phyloP scores from a whole-genome alignment of 305 asterid genomes.

The Euphrasia arctica region DNA sequence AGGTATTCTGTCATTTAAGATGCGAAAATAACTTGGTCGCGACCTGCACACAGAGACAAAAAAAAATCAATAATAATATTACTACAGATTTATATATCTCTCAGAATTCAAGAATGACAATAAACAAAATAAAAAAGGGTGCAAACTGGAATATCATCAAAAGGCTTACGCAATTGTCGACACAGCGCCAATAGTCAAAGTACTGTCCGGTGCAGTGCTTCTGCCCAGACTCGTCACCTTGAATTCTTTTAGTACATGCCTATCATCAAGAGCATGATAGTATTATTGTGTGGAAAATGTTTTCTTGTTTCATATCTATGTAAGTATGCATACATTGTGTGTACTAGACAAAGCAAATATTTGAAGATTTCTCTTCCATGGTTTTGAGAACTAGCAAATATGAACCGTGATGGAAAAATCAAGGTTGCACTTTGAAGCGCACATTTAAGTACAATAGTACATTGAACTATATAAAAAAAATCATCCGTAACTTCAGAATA shows the following conservation, averaged over 20 bases:
- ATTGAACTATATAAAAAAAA: no score
- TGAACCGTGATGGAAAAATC: no score
- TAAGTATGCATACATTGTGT: no score
- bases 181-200: slow-evolving; percentile 73
- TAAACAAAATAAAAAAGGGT: not conserved
- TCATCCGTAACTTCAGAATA: no score
- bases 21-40: slow-evolving; percentile 64
- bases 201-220: slow-evolving; percentile 86
- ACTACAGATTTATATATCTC: not conserved
- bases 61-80: slow-evolving; percentile 17
- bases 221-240: slow-evolving; percentile 65
- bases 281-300: slow-evolving; percentile 3
- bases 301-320: not conserved
- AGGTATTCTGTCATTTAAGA: slow-evolving; percentile 46
- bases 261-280: slow-evolving; percentile 32
- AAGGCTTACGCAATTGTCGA: slow-evolving; percentile 66
- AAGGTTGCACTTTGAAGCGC: no score
- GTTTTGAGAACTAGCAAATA: no score
- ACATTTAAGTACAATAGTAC: no score
- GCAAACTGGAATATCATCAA: slow-evolving; percentile 3
- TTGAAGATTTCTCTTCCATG: no score
- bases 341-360: no score
- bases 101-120: not conserved
- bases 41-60: slow-evolving; percentile 40
- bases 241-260: slow-evolving; percentile 68